These are phyloP conservation scores for Prototheca cutis DNA, from an alignment of 163 green algal genomes.

Conservation along the genomic window DNA sequence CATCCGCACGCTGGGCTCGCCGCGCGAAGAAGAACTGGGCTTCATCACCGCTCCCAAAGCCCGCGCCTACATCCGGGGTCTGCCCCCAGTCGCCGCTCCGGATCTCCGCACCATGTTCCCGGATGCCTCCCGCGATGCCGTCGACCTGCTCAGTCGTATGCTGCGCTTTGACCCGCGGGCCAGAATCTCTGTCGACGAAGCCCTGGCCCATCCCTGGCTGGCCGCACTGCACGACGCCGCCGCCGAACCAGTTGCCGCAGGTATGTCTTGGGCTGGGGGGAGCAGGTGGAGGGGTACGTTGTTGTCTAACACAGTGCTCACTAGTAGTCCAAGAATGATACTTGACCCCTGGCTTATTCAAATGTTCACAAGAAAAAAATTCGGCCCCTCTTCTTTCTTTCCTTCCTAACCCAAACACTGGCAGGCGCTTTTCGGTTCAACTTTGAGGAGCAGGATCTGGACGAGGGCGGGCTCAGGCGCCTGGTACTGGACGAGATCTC, in stretches of 20 bases:
- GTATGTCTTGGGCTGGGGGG: neutral
- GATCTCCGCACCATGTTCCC: constrained; percentile 43
- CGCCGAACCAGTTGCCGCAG: constrained; percentile 56
- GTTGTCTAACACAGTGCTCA: too few species aligned
- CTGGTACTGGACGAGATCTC: constrained; percentile 75
- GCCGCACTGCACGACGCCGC: constrained; percentile 73
- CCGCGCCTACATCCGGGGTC: constrained; percentile 72
- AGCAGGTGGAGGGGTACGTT: too few species aligned
- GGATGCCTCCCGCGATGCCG: constrained; percentile 53
- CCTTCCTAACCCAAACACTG: neutral
- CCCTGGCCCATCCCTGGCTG: constrained; percentile 86
- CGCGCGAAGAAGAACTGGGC: constrained; percentile 2
- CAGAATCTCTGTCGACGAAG: constrained; percentile 24
- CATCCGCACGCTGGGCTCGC: constrained; percentile 6
- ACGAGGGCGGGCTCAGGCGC: constrained; percentile 50
- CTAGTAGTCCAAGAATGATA: too few species aligned
- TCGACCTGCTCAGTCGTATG: constrained; percentile 92
- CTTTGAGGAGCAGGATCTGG: constrained; percentile 79
- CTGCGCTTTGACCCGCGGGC: constrained; percentile 60
- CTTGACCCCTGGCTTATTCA: too few species aligned
- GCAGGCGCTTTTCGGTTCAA: constrained; percentile 72
- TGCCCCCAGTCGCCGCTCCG: constrained; percentile 52
- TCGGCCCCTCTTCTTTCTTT: neutral
- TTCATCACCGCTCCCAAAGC: constrained; percentile 48
- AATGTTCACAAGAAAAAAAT: too few species aligned